Base-by-base conservation (phyloP, 805 yeast genomes). In the Trichomonascus vanleenenianus region DNA sequence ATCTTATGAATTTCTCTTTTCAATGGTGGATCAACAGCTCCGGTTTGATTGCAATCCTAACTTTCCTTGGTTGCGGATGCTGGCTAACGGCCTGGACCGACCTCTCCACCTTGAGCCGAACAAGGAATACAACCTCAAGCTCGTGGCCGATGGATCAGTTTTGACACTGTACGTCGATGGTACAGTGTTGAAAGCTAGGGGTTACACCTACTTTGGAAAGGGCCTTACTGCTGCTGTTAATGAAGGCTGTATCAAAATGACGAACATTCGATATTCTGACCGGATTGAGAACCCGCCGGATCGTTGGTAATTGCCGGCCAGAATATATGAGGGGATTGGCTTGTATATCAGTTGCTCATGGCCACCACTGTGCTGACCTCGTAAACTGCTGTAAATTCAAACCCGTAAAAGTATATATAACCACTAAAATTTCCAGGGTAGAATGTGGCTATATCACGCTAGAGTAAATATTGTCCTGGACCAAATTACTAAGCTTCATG, bases 41-140 rank as follows among this genome's bases (percentile, higher is more conserved):
- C 12, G 38, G 12, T 40, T 40, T 40, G 43, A 40, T 31, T 11
- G n/a, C 27, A 40, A 30, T 31, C 43, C 43, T 15, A 40, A 40
- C 39, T 40, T 14, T 11, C 43, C 43, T 11, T 40, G 43, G 43
- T 40, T 40, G 22, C 19, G 39, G n/a, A 27, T 40, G 43, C 39
- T 40, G 18, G 43, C 35, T 16, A 40, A 40, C 6, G 43, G 43
- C 43, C 40, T 30, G 5, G 30, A 40, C 7, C 39, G 43, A 3
- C 43, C 43, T 40, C 36, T 40, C 38, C 12, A 32, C n/a, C 39
- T 40, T 11, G 39, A 40, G 40, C 38, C 39, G 8, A 30, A 40
- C 12, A 40, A 11, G 14, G 43, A 40, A 15, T 40, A 40, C 18
- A 32, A 40, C 16, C 11, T 40, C 43, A 32, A 30, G 36, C 15